Evolutionary conservation across 148 eudicot genomes (phyloP), one percentile per base, ranked within the genome.

Genomic region (Tetragonia tetragonoides): DNA sequence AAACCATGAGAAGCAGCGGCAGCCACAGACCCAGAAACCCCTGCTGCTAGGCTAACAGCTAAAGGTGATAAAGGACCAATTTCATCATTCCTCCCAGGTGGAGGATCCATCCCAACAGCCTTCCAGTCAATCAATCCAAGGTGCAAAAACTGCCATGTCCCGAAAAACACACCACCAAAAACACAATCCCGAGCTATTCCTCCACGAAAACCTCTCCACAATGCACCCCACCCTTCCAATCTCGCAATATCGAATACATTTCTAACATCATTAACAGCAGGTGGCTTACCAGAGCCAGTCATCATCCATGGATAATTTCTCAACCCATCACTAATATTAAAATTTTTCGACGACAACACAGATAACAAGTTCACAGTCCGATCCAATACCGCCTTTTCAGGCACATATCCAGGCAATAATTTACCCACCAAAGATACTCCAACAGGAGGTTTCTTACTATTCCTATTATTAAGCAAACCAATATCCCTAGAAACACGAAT

Each of bases 221-320:
- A 53, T 59, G 99, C 80, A 80, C 88, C 79, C 90, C 84, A 87
- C 68, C 99, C 99, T 87, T 95, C 99, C 80, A 95, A 82, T 81
- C 87, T 82, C 65, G 90, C 68, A 23, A 95, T 84, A 56, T 93
- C 96, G 11, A 66, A 63, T 9, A 85, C 86, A 65, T 72, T 81
- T 66, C 81, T 86, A 56, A 95, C 97, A 79, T 91, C 86, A 75
- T 77, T 81, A 44, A 90, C 92, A 78, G 94, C 77, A 78, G 99
- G 99, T 62, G 94, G 86, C 79, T 84, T 89, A 47, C 97, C 99
- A 75, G 99, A 90, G 42, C 99, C 99, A 56, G 97, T 88, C 88
- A 95, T 90, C 88, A 88, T 95, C 99, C 99, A 95, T 1, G 99
- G 97, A 77, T 91, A 87, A 77, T 90, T 92, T 88, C 82, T 93